Base-by-base conservation (phyloP, 768 basidiomycete species). In the Glaciozyma martinii region DNA sequence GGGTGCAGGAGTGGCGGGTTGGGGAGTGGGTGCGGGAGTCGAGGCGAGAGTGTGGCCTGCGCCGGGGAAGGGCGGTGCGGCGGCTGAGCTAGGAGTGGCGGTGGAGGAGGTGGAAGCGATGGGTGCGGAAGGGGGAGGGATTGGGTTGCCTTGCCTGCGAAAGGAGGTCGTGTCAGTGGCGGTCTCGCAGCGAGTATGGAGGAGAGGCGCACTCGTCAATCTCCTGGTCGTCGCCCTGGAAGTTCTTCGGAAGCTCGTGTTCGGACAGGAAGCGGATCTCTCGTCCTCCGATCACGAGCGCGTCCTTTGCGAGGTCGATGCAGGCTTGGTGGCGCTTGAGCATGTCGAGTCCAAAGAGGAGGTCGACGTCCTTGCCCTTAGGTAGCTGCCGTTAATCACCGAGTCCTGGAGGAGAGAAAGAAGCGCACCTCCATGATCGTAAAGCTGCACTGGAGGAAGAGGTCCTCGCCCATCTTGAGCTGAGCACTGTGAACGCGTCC, bases 321-420 rank as follows among this genome's bases (percentile, higher is more conserved):
- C 86, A 89, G 8, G 92, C 94, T 74, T 95, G 92, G 75, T 97
- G 89, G 0, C 92, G 89, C 77, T 91, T 97, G 66, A 98, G 84
- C 95, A 98, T 98, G 81, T 99, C 95, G n/a, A 99, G 82, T 10
- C 95, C 95, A 49, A 99, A 86, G 5, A 99, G 80, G n/a, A 99
- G 84, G 74, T 98, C 94, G 54, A 98, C 91, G 63, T 88, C 86
- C 40, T 86, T 84, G 44, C 92, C 92, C 88, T 91, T 63, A 27
- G 21, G 29, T 37, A 56, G 30, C 40, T 25, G 21, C 30, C 52
- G n/a, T 53, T 33, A 46, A 40, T 30, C 29, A 42, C 59, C 46
- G 56, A 25, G 42, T 27, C 10, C 4, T 32, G 59, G 25, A 47
- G 60, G 49, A 32, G 3, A 12, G 15, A 15, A 42, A 33, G 6